Base-by-base conservation (phyloP, 202 grass and related monocot genomes). In the Schoenoplectus triqueter region DNA sequence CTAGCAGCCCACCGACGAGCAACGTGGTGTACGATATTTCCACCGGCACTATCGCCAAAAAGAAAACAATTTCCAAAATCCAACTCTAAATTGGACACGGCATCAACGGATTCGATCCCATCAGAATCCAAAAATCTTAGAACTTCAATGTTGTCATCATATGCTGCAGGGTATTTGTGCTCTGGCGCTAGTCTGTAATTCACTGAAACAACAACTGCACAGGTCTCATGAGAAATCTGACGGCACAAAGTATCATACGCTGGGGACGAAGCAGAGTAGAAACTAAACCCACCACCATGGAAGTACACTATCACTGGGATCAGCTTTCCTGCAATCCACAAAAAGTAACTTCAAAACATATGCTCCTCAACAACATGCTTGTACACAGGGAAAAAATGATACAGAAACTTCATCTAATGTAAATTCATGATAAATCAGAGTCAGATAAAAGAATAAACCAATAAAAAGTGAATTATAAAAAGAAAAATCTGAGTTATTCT, bases 281-380 rank as follows among this genome's bases (percentile, higher is more conserved):
- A 13, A 54, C 67, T 83, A 84, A 95, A 95, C 13, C 86, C 92
- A 18, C 92, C 90, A 77, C 90, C 92, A 67, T 95, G 92, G 90
- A 85, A 95, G 82, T 86, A 92, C 4, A 92, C 88, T 76, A 94
- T 18, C 21, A 90, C 39, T 4, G 88, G 92, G 5, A 84, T 60
- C 46, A 22, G 57, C 2, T 13, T 11, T 49, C 3, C 17, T 61
- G 7, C 15, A 9, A 2, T 2, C 55, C 60, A 80, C 10, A 41
- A 57, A 80, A 44, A 2, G 17, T 7, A 59, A 80, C 42, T 71
- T 48, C 10, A 40, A 41, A 31, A 66, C 9, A 39, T 11, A 11
- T 67, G 64, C 4, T 67, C 40, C 64, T 13, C 13, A 41, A 40
- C 10, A 13, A 10, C 10, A 66, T 10, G 7, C 2, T 66, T 2